Conservation (phyloP, 2,329 filamentous ascomycete genomes). For the Talaromyces funiculosus region DNA sequence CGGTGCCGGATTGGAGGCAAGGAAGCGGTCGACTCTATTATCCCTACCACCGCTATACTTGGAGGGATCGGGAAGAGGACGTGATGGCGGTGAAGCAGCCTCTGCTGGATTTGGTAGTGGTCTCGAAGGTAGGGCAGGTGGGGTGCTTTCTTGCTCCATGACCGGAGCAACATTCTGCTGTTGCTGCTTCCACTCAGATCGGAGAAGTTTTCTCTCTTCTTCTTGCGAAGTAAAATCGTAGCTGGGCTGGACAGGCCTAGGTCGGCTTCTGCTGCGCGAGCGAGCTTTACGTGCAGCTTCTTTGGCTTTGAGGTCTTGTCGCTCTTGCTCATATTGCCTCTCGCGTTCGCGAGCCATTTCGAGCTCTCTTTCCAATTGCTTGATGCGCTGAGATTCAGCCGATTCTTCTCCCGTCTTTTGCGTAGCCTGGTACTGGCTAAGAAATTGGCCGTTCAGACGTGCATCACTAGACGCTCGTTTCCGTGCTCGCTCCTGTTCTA, state of each 20-base stretch:
- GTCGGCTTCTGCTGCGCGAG: constrained; percentile 27
- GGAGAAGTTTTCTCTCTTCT: constrained; percentile 56
- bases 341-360: constrained; percentile 64
- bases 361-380: constrained; percentile 70
- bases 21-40: constrained; percentile 52
- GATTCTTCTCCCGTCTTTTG: constrained; percentile 46
- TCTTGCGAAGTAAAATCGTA: constrained; percentile 54
- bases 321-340: constrained; percentile 56
- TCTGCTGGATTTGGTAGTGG: constrained; percentile 20
- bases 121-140: constrained; percentile 23
- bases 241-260: constrained; percentile 38
- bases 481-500: constrained; percentile 62
- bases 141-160: constrained; percentile 13
- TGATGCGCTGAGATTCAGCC: constrained; percentile 62
- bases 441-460: constrained; percentile 71
- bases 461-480: constrained; percentile 58
- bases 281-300: constrained; percentile 22
- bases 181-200: constrained; percentile 49
- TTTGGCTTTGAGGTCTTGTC: constrained; percentile 44
- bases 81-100: constrained; percentile 17
- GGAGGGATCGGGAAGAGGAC: constrained; percentile 45
- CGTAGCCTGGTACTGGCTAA: constrained; percentile 79
- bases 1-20: constrained; percentile 51
- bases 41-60: constrained; percentile 26
- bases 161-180: constrained; percentile 23